Percentiles rank a stretch among this genome's conserved stretches.
Evolutionary conservation across 2,329 filamentous ascomycete genomes (phyloP).

Genomic region (Fusarium sambucinum): DNA sequence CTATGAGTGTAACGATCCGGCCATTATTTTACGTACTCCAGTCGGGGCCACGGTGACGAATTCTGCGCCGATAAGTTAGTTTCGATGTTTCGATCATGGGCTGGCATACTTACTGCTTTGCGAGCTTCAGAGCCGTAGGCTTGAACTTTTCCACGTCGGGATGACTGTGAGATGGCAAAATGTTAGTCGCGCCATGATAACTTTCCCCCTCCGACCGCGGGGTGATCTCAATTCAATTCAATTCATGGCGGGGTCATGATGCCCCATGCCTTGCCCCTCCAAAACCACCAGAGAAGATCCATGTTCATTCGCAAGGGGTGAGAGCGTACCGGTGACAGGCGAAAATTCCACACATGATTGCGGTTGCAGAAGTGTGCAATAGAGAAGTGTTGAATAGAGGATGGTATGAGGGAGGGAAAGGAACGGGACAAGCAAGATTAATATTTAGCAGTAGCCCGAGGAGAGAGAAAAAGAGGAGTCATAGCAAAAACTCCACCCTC

Average conservation of each 20-base stretch:
- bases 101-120: constrained; percentile 79
- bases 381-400: constrained; percentile 22
- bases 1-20: constrained; percentile 3
- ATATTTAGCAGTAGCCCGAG: constrained; percentile 36
- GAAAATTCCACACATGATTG: constrained; percentile 95
- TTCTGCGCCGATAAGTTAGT: constrained; percentile 62
- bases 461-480: constrained; percentile 40
- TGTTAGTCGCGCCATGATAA: constrained; percentile 45
- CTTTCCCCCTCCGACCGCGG: constrained; percentile 47
- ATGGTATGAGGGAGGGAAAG: constrained; percentile 25
- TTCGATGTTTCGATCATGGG: not conserved
- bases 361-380: constrained; percentile 44
- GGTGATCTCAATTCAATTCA: constrained; percentile 43
- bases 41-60: constrained; percentile 96
- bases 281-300: constrained; percentile 37
- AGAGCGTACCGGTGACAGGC: constrained; percentile 82
- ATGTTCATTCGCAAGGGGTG: constrained; percentile 40
- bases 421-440: constrained; percentile 34
- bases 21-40: constrained; percentile 79
- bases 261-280: constrained; percentile 48
- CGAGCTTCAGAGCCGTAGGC: constrained; percentile 90
- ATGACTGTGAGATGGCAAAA: constrained; percentile 66
- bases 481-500: constrained; percentile 42
- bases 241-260: constrained; percentile 39
- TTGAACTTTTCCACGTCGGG: constrained; percentile 97